These are phyloP conservation scores for Melaleuca alternifolia DNA, from an alignment of 345 rosid genomes.

Conservation along the genomic window DNA sequence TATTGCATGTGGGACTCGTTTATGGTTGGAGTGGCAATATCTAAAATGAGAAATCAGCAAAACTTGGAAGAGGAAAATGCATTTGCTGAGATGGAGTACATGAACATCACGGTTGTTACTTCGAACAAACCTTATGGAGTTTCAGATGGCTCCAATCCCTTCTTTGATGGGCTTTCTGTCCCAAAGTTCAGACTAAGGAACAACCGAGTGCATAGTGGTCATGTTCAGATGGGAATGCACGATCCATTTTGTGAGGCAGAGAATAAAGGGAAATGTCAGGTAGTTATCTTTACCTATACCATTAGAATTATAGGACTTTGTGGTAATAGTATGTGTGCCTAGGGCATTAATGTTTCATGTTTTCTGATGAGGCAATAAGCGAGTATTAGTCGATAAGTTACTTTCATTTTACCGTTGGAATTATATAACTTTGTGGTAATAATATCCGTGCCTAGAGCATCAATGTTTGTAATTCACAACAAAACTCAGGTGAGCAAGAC, in stretches of 20 bases:
- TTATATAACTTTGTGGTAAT: background rate
- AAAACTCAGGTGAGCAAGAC: background rate
- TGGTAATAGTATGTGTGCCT: background rate
- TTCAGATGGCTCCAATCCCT: constrained; percentile 74
- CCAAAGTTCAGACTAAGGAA: constrained; percentile 47
- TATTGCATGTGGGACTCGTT: constrained; percentile 96
- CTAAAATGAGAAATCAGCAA: constrained; percentile 41
- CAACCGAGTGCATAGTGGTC: constrained; percentile 83
- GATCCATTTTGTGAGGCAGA: constrained; percentile 57
- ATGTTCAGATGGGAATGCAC: constrained; percentile 56
- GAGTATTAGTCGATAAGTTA: background rate
- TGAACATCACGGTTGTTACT: constrained; percentile 76
- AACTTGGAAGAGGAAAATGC: constrained; percentile 46
- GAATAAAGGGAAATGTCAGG: constrained; percentile 77
- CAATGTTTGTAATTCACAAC: background rate
- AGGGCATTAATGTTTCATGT: background rate
- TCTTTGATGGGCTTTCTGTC: constrained; percentile 40
- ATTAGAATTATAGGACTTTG: background rate
- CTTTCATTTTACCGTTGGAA: background rate
- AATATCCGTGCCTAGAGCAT: background rate
- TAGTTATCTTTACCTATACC: background rate
- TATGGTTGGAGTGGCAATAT: constrained; percentile 63
- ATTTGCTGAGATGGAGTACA: constrained; percentile 76
- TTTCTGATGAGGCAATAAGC: background rate
- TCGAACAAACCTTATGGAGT: constrained; percentile 70